Percentiles rank a stretch among this genome's conserved stretches.
Evolutionary conservation across 768 basidiomycete genomes (phyloP).

Genomic region (Macrocybe gigantea): DNA sequence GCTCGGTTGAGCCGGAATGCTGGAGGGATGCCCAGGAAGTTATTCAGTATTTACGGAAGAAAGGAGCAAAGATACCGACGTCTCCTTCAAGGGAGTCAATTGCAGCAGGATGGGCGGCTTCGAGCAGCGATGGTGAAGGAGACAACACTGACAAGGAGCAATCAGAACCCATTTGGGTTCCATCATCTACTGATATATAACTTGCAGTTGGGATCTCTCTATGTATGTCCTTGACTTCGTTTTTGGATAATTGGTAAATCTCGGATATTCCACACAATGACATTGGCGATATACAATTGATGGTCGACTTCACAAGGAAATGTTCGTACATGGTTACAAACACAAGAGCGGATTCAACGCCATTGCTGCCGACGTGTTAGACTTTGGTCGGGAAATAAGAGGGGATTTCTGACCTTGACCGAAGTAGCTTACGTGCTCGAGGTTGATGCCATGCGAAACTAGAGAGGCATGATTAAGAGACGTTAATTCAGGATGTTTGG

Average conservation of each 20-base stretch:
- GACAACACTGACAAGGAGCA: constrained; percentile 24
- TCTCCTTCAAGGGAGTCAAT: constrained; percentile 33
- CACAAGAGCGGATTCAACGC: constrained; percentile 4
- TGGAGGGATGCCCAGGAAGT: constrained; percentile 72
- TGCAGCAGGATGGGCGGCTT: constrained; percentile 67
- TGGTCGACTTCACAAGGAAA: background rate
- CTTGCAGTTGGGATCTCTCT: background rate
- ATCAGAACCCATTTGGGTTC: constrained; percentile 13
- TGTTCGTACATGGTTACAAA: background rate
- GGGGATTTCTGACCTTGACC: constrained; percentile 27
- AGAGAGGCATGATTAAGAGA: background rate
- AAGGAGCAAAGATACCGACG: constrained; percentile 69
- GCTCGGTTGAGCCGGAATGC: constrained; percentile 25
- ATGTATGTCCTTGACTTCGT: background rate
- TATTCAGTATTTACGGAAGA: constrained; percentile 56
- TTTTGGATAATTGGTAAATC: background rate
- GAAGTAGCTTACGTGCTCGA: constrained; percentile 41
- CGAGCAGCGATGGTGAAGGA: constrained; percentile 57
- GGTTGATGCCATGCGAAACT: constrained; percentile 45
- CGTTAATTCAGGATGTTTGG: background rate
- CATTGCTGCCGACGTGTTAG: background rate
- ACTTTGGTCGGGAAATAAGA: background rate
- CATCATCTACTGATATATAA: constrained; percentile 4
- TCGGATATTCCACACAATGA: too few relatives aligned
- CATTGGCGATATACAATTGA: too few relatives aligned